Evolutionary conservation across 2,329 filamentous ascomycete species (phyloP).

Genomic region (Pyrenochaeta sp.): DNA sequence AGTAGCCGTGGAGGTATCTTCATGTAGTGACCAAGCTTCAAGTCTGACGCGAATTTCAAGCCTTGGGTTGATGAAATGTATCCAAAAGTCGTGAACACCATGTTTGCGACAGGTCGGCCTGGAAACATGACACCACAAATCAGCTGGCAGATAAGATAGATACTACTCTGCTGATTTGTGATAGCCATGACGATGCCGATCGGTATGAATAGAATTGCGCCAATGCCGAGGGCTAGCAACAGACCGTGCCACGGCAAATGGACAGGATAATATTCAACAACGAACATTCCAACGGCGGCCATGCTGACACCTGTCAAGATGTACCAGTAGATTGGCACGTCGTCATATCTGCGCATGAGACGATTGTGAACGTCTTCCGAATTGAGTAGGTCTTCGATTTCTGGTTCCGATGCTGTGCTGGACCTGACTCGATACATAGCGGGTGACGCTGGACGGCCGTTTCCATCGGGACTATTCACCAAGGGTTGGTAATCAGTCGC

Average conservation of each 20-base stretch:
- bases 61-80: conserved; percentile 90
- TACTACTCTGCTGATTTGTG: conserved; percentile 86
- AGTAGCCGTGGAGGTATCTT: conserved; percentile 82
- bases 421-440: conserved; percentile 24
- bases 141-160: conserved; percentile 86
- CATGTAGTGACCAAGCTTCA: conserved; percentile 90
- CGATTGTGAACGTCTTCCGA: conserved; percentile 85
- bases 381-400: conserved; percentile 64
- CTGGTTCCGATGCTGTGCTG: conserved; percentile 46
- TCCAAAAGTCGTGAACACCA: conserved; percentile 92
- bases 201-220: conserved; percentile 83
- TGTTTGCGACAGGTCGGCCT: conserved; percentile 85
- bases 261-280: conserved; percentile 80
- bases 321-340: conserved; percentile 85
- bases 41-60: conserved; percentile 85
- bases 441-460: conserved; percentile 27
- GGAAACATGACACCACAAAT: conserved; percentile 84
- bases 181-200: conserved; percentile 94
- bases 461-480: conserved; percentile 43
- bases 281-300: conserved; percentile 80
- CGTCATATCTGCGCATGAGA: conserved; percentile 81
- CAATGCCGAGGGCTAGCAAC: conserved; percentile 78
- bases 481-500: conserved; percentile 45
- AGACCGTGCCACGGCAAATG: conserved; percentile 88
- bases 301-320: conserved; percentile 76